phyloP scores from a whole-genome alignment of 306 rosid species.

The Castanea sativa region DNA sequence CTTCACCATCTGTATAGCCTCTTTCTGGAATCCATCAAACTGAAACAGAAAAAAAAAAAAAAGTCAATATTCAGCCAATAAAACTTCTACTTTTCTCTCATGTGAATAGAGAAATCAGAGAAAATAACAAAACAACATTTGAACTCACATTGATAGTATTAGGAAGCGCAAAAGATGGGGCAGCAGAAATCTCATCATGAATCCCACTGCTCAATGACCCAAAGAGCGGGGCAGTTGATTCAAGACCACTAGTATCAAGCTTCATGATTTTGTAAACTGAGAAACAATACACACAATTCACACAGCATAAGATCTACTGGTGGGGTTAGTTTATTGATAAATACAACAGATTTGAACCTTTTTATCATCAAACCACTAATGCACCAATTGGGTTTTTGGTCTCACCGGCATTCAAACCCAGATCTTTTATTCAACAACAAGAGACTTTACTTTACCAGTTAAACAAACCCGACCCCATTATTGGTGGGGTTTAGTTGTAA shows the following conservation, averaged over 20 bases:
- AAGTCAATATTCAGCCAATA: constrained; percentile 5
- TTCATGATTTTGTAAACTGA: constrained; percentile 47
- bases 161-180: constrained; percentile 83
- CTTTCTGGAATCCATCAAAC: constrained; percentile 93
- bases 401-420: too few species aligned
- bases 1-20: constrained; percentile 94
- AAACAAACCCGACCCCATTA: too few species aligned
- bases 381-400: too few species aligned
- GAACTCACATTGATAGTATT: constrained; percentile 59
- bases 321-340: too few species aligned
- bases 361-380: too few species aligned
- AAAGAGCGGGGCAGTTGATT: constrained; percentile 46
- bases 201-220: constrained; percentile 37
- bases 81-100: neutral
- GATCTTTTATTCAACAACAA: too few species aligned
- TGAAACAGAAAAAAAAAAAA: constrained; percentile 24
- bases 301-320: too few species aligned
- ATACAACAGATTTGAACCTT: too few species aligned
- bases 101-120: neutral
- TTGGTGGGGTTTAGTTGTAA: too few species aligned
- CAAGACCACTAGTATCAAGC: constrained; percentile 79
- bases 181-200: constrained; percentile 48
- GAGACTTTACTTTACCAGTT: too few species aligned
- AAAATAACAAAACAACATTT: neutral
- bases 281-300: too few species aligned